Evolutionary conservation across 1,284 basidiomycete species (phyloP).

Genomic region (Cutaneotrichosporon sp.): DNA sequence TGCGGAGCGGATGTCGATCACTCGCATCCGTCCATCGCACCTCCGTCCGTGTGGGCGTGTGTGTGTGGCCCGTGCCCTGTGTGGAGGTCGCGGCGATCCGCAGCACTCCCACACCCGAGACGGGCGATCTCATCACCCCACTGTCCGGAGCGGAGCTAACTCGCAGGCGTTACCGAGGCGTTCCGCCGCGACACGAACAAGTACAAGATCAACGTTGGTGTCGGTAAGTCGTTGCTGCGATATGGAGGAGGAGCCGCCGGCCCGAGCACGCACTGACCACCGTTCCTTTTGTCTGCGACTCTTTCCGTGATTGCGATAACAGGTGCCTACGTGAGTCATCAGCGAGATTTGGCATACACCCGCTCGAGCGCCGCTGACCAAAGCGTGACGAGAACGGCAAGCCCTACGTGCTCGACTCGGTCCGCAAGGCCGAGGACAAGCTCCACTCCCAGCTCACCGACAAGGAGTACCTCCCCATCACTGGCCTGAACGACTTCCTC

Average conservation of each 20-base stretch:
- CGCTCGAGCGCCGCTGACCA: conserved; percentile 9
- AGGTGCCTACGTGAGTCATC: conserved; percentile 13
- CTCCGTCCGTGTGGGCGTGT: background rate
- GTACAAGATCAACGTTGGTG: conserved; percentile 96
- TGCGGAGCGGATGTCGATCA: background rate
- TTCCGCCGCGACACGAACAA: conserved; percentile 83
- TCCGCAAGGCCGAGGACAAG: conserved; percentile 70
- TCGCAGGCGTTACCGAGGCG: conserved; percentile 50
- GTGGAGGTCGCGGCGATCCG: too few species aligned
- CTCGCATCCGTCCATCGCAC: background rate
- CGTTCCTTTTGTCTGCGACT: background rate
- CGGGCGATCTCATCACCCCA: too few species aligned
- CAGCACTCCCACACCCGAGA: too few species aligned
- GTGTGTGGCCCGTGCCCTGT: too few species aligned
- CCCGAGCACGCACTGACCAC: conserved; percentile 8
- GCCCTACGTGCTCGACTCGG: conserved; percentile 88
- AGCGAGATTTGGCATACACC: background rate
- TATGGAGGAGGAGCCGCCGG: conserved; percentile 12
- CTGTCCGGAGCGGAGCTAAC: conserved; percentile 5
- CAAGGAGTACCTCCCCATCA: conserved; percentile 99
- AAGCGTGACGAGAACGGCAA: conserved; percentile 95
- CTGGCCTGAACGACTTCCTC: conserved; percentile 81
- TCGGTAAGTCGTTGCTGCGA: conserved; percentile 62
- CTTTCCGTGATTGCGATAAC: background rate
- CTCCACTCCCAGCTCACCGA: conserved; percentile 71